A percentile compares a stretch with the other conserved stretches of the same genome.
phyloP scores from a whole-genome alignment of 2,329 filamentous ascomycete species.

The Diaporthe ampelina region DNA sequence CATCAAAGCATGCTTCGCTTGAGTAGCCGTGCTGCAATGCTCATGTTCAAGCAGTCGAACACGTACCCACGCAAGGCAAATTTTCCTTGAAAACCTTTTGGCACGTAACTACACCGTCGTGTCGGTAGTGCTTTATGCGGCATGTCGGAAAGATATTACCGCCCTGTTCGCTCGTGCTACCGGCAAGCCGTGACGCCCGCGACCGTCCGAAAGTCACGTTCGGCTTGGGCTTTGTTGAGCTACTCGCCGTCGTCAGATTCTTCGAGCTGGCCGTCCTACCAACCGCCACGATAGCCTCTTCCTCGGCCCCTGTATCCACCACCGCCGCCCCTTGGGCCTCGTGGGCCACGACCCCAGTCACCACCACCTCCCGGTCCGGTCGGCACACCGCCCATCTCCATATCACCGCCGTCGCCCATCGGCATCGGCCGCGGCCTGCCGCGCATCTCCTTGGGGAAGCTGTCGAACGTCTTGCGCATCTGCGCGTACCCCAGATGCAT shows the following conservation, averaged over 20 bases:
- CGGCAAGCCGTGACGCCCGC: not conserved
- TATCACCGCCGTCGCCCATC: conserved; percentile 62
- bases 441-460: conserved; percentile 89
- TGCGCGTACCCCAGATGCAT: conserved; percentile 99
- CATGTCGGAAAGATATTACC: too few relatives aligned
- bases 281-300: conserved; percentile 63
- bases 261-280: conserved; percentile 50
- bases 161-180: not conserved
- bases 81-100: not conserved
- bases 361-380: conserved; percentile 59
- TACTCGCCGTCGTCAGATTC: not conserved
- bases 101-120: not conserved
- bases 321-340: conserved; percentile 66
- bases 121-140: not conserved
- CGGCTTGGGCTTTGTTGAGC: not conserved
- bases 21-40: not conserved
- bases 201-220: not conserved
- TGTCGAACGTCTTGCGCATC: conserved; percentile 94
- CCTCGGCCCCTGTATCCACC: conserved; percentile 55
- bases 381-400: conserved; percentile 59
- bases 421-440: conserved; percentile 74
- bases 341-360: conserved; percentile 58
- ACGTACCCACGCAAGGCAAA: not conserved
- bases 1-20: not conserved
- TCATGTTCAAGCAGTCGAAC: not conserved